Evolutionary conservation across 768 basidiomycete genomes (phyloP).

Genomic region (Leccinellum luteum): DNA sequence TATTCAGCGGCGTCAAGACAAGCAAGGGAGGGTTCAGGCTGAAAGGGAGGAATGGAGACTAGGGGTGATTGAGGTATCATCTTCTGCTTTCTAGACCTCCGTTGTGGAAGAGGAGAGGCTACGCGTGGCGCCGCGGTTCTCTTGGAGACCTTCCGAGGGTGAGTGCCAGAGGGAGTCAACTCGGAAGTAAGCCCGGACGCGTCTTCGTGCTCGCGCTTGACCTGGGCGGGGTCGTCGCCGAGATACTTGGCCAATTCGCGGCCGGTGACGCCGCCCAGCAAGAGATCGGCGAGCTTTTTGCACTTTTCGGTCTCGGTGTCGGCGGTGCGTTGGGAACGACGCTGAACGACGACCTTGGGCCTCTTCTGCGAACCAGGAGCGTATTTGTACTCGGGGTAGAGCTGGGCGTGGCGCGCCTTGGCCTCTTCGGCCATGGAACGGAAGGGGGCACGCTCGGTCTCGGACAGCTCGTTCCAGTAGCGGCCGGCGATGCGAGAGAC

Average conservation of each 20-base stretch:
- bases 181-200: not conserved
- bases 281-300: conserved; percentile 35
- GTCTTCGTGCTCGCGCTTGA: not conserved
- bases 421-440: conserved; percentile 44
- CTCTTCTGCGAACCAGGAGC: conserved; percentile 42
- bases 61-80: not conserved
- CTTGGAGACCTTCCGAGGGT: conserved; percentile 5
- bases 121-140: conserved; percentile 1
- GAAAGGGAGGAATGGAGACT: not conserved
- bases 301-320: conserved; percentile 40
- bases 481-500: conserved; percentile 69
- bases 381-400: conserved; percentile 63
- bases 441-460: conserved; percentile 47
- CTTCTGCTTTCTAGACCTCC: conserved; percentile 8
- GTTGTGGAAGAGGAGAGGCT: conserved; percentile 5
- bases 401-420: conserved; percentile 44
- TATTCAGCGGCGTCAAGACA: not conserved
- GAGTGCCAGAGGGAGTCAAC: not conserved
- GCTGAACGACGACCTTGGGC: conserved; percentile 25
- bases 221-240: conserved; percentile 4
- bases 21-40: conserved; percentile 1
- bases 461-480: conserved; percentile 59
- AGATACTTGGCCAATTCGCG: conserved; percentile 27
- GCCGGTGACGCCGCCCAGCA: conserved; percentile 35
- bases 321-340: conserved; percentile 32